Conservation (phyloP, 306 rosid genomes). For the Quercus dentata region DNA sequence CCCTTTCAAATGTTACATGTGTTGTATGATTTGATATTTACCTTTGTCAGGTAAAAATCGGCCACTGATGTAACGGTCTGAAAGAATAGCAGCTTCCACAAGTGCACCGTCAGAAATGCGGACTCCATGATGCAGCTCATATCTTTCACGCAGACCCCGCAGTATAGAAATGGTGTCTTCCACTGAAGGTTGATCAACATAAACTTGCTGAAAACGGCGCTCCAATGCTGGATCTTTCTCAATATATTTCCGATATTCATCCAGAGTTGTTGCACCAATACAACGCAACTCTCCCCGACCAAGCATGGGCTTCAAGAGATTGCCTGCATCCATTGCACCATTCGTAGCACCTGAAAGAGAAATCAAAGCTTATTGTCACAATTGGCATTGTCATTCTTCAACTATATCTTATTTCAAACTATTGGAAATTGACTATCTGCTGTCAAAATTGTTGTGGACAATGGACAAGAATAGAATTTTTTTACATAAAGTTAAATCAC, state of each 20-base stretch:
- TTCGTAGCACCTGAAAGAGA: slow-evolving; percentile 79
- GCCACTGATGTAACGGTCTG: slow-evolving; percentile 98
- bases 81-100: slow-evolving; percentile 94
- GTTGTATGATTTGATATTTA: slow-evolving; percentile 20
- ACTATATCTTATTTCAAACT: slow-evolving; percentile 4
- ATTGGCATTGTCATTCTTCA: slow-evolving; percentile 11
- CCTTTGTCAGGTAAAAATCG: slow-evolving; percentile 98
- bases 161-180: slow-evolving; percentile 86
- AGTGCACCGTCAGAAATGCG: slow-evolving; percentile 97
- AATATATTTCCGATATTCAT: slow-evolving; percentile 90
- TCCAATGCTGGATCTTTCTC: slow-evolving; percentile 99
- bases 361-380: slow-evolving; percentile 12
- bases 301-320: slow-evolving; percentile 98
- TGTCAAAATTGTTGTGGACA: neutral
- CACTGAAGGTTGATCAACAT: slow-evolving; percentile 92
- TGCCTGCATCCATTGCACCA: slow-evolving; percentile 99
- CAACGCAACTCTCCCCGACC: slow-evolving; percentile 98
- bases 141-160: slow-evolving; percentile 94
- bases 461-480: neutral
- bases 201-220: slow-evolving; percentile 98
- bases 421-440: neutral
- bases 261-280: slow-evolving; percentile 95
- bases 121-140: slow-evolving; percentile 97
- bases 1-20: neutral
- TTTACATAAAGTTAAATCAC: neutral